Base-by-base conservation (phyloP, 495 filamentous ascomycete species). In the Aspergillus funiculosus region DNA sequence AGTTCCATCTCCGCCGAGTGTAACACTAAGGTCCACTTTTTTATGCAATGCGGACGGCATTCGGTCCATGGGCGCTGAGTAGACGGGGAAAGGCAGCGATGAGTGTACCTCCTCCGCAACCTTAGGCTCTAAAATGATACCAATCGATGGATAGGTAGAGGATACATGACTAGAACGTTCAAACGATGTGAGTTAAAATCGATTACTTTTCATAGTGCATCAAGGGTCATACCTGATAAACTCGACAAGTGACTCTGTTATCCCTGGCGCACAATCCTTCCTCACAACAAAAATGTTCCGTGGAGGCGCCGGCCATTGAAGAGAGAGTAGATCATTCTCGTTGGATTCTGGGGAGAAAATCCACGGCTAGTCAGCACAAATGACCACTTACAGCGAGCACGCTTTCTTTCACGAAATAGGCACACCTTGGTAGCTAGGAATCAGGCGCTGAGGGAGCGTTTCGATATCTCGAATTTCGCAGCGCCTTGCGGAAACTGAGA, bases 1-100 rank as follows among this genome's bases (percentile, higher is more conserved):
- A 5, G 92, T 98, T 31, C 92, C 92, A 66, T 98, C 92, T 47
- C 92, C 92, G 29, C 92, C 92, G 34, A 98, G 76, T 0, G 94
- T 97, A 27, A 86, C 78, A 2, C 85, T 82, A 19, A 96, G 71
- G 54, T 98, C 92, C 10, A 87, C 80, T 64, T 94, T 96, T n/a
- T 70, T 60, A 38, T 79, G 68, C 37, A 67, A 58, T 10, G 59
- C 58, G 0, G 54, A 60, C 6, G 55, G 77, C 40, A 64, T 61
- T 50, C 59, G 60, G 47, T 62, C 54, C 39, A 57, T 43, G 14
- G 50, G 52, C 13, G 59, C 57, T 15, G 76, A 63, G 58, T 91
- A 95, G 19, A 97, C 75, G 11, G 92, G 87, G 55, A 87, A 89
- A 2, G 79, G 61, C 20, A 98, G 70, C 4, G 66, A 68, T n/a